A percentile compares a stretch with the other conserved stretches of the same genome.
These are phyloP conservation scores for Ogataea corticis DNA, from an alignment of 805 yeast genomes.

Conservation along the genomic window DNA sequence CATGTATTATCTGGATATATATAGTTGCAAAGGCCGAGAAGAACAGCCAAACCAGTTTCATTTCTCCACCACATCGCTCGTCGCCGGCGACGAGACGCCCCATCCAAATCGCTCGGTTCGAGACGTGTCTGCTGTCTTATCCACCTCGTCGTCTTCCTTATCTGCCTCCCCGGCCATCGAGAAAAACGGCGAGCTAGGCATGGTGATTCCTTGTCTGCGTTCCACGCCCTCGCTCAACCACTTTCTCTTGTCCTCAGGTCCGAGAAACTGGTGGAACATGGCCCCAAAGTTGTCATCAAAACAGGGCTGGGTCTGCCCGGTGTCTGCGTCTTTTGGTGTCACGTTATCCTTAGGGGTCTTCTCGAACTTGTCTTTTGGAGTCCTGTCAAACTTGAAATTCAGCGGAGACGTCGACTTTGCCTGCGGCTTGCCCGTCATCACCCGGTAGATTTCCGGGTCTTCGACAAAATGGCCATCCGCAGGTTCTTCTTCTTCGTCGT, in stretches of 20 bases:
- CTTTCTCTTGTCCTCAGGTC: conserved; percentile 6
- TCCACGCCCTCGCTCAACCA: background rate
- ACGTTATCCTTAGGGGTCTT: conserved; percentile 33
- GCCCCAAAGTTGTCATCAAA: conserved; percentile 17
- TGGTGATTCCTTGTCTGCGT: conserved; percentile 20
- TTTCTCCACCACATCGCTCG: conserved; percentile 21
- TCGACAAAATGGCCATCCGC: conserved; percentile 18
- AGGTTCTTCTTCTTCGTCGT: conserved; percentile 27
- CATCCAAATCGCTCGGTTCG: conserved; percentile 24
- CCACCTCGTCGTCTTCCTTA: conserved; percentile 16
- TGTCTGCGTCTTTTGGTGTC: conserved; percentile 30
- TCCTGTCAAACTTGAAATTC: conserved; percentile 28
- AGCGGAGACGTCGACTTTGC: conserved; percentile 18
- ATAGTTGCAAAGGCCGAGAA: no score
- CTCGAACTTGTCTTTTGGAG: conserved; percentile 29
- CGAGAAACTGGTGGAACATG: conserved; percentile 8
- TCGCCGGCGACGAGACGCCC: conserved; percentile 30
- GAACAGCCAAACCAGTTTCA: conserved; percentile 7
- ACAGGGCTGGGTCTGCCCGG: conserved; percentile 28
- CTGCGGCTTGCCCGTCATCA: conserved; percentile 11
- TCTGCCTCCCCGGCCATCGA: conserved; percentile 17
- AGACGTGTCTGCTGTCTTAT: conserved; percentile 23
- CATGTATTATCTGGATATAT: no score
- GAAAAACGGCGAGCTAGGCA: conserved; percentile 38
- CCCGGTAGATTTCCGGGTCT: conserved; percentile 30